These are phyloP conservation scores for Hypoxylon sp. DNA, from an alignment of 2,329 filamentous ascomycete species.

Conservation along the genomic window DNA sequence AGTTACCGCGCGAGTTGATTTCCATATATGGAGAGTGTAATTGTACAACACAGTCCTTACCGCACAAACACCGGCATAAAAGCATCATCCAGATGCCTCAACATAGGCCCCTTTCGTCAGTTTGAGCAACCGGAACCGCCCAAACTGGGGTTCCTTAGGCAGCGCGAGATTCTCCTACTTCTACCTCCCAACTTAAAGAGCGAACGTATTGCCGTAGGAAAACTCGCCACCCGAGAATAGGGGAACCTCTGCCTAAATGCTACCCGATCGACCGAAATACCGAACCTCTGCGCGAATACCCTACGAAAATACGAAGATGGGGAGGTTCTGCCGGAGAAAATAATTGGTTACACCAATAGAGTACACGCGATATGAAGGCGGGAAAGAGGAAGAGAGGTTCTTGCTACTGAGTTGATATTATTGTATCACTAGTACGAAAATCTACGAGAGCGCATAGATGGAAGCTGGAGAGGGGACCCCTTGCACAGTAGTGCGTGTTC, in stretches of 20 bases:
- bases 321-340: conserved; percentile 4
- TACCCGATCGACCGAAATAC: conserved; percentile 17
- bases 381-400: background rate
- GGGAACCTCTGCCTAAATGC: conserved; percentile 31
- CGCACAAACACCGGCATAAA: conserved; percentile 31
- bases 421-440: conserved; percentile 29
- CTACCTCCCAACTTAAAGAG: conserved; percentile 3
- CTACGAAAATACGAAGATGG: background rate
- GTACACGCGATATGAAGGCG: background rate
- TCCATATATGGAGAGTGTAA: conserved; percentile 37
- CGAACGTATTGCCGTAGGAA: conserved; percentile 8
- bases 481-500: conserved; percentile 9
- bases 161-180: conserved; percentile 8
- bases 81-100: conserved; percentile 19
- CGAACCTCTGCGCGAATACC: conserved; percentile 23
- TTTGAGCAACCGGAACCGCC: conserved; percentile 9
- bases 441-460: background rate
- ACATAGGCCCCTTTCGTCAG: conserved; percentile 9
- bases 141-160: background rate
- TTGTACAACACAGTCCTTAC: conserved; percentile 44
- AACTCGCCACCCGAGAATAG: conserved; percentile 10
- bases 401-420: conserved; percentile 16
- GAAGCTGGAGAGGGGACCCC: background rate
- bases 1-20: conserved; percentile 34
- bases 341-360: conserved; percentile 2